Evolutionary conservation across 1,284 basidiomycete genomes (phyloP).

Genomic region (Rhodotorula sp.): DNA sequence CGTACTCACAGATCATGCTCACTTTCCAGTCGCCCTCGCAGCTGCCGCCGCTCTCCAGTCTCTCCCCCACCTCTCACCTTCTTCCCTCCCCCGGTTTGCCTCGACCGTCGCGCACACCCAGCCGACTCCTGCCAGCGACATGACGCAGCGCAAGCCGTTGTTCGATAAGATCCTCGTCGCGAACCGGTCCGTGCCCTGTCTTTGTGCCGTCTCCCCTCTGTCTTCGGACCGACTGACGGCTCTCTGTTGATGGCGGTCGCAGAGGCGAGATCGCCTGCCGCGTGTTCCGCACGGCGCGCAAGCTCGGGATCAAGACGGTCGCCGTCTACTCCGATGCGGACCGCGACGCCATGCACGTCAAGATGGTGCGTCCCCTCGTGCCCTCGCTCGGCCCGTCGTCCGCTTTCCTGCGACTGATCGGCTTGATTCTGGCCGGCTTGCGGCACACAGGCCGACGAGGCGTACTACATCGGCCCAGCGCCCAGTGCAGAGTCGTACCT

Average conservation of each 20-base stretch:
- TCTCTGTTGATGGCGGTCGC: background rate
- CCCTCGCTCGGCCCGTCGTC: background rate
- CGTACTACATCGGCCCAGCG: conserved; percentile 88
- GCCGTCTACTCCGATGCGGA: conserved; percentile 89
- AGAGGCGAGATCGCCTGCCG: conserved; percentile 94
- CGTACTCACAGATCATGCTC: no score
- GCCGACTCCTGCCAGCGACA: no score
- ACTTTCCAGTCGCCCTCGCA: background rate
- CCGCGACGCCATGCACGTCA: conserved; percentile 71
- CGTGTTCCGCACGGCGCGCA: conserved; percentile 83
- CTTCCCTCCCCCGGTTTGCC: background rate
- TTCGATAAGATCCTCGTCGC: conserved; percentile 78
- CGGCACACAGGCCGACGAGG: conserved; percentile 78
- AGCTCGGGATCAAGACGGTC: conserved; percentile 83
- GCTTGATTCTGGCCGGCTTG: conserved; percentile 9
- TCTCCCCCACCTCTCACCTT: conserved; percentile 5
- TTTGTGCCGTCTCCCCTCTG: background rate
- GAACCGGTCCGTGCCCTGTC: conserved; percentile 61
- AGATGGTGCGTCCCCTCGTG: conserved; percentile 40
- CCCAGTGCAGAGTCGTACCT: conserved; percentile 85
- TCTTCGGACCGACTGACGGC: no score
- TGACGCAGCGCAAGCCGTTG: conserved; percentile 30
- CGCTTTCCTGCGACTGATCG: background rate
- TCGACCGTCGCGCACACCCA: background rate
- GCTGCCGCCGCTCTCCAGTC: background rate